phyloP scores from a whole-genome alignment of 352 stramenopile genomes.

The Paralagenidium karlingii region DNA sequence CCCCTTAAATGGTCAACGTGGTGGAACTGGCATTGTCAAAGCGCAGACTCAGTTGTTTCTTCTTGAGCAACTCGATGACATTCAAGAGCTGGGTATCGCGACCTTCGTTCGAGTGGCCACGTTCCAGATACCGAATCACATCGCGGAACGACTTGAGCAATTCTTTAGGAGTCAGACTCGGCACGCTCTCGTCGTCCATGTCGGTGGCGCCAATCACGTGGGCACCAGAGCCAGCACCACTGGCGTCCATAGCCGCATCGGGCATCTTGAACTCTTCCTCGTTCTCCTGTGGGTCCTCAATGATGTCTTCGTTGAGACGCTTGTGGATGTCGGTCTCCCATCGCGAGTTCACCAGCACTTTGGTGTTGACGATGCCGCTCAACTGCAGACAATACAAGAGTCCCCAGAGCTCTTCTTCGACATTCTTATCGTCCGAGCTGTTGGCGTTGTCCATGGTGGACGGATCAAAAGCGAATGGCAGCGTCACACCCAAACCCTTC shows the following conservation, averaged over 20 bases:
- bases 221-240: conserved; percentile 1
- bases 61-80: conserved; percentile 80
- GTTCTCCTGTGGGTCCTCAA: conserved; percentile 70
- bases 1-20: conserved; percentile 63
- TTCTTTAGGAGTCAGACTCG: conserved; percentile 39
- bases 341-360: conserved; percentile 78
- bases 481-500: conserved; percentile 55
- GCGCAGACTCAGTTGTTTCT: conserved; percentile 78
- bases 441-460: conserved; percentile 21
- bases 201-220: conserved; percentile 8
- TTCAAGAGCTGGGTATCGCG: conserved; percentile 58
- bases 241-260: conserved; percentile 22
- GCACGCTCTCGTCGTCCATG: conserved; percentile 16
- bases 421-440: conserved; percentile 57
- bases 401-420: conserved; percentile 77
- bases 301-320: conserved; percentile 80
- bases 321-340: conserved; percentile 86
- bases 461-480: conserved; percentile 51
- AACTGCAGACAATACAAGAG: conserved; percentile 78
- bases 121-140: conserved; percentile 77
- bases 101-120: conserved; percentile 43
- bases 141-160: conserved; percentile 78
- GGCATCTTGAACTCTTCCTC: conserved; percentile 72
- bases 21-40: conserved; percentile 79
- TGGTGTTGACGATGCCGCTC: conserved; percentile 75